These are phyloP conservation scores for Panaeolus cyanescens DNA, from an alignment of 768 basidiomycete genomes.

Conservation along the genomic window DNA sequence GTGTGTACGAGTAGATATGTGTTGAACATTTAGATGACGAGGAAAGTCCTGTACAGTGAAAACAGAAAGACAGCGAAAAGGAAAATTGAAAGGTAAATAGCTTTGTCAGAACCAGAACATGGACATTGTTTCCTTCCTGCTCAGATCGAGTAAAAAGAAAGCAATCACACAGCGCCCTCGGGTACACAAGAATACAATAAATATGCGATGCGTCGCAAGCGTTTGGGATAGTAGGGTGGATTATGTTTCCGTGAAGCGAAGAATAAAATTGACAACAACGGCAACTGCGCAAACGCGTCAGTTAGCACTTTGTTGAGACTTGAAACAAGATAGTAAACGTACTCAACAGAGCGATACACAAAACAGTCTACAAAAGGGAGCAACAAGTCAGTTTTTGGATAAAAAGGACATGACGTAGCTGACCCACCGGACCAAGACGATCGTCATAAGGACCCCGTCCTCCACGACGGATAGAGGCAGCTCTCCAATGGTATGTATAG, in stretches of 20 bases:
- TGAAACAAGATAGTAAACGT: constrained; percentile 19
- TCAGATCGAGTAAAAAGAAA: background rate
- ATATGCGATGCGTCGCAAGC: background rate
- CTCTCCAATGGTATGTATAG: constrained; percentile 96
- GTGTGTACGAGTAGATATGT: constrained; percentile 21
- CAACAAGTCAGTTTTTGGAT: constrained; percentile 6
- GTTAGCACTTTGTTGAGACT: constrained; percentile 10
- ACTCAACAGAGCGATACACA: constrained; percentile 84
- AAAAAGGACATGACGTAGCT: constrained; percentile 9
- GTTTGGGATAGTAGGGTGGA: background rate
- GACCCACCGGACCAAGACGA: constrained; percentile 87
- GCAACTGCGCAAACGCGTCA: constrained; percentile 54
- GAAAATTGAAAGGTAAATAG: background rate
- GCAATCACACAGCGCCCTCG: background rate
- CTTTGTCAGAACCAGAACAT: background rate
- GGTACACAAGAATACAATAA: background rate
- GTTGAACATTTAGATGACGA: constrained; percentile 9
- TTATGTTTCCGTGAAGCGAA: constrained; percentile 62
- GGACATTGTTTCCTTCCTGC: background rate
- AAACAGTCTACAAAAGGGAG: constrained; percentile 57
- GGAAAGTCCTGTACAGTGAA: constrained; percentile 2
- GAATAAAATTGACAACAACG: constrained; percentile 81
- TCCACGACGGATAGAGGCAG: constrained; percentile 86
- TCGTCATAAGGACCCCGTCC: constrained; percentile 97
- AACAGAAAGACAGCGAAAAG: background rate